Percentiles rank a stretch among this genome's conserved stretches.
These are phyloP conservation scores for Peziza echinospora DNA, from an alignment of 495 filamentous ascomycete species.

Conservation along the genomic window DNA sequence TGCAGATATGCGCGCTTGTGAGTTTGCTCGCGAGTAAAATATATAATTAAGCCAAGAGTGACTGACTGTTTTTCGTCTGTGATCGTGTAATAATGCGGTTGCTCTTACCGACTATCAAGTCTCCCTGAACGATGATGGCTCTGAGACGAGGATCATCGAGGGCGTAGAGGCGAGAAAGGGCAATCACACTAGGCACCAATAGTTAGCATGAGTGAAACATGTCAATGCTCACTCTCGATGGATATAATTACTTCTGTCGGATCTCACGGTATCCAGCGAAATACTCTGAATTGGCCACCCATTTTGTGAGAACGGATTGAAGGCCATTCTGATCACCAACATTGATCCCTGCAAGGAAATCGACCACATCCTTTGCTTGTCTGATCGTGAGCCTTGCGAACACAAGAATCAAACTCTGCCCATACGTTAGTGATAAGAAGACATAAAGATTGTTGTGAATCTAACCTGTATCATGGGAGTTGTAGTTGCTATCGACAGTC, in stretches of 20 bases:
- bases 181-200: slow-evolving; percentile 63
- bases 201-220: too few relatives aligned
- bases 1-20: too few relatives aligned
- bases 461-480: slow-evolving; percentile 56
- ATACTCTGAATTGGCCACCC: slow-evolving; percentile 87
- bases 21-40: too few relatives aligned
- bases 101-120: slow-evolving; percentile 60
- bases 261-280: slow-evolving; percentile 96
- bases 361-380: slow-evolving; percentile 70
- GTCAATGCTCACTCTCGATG: too few relatives aligned
- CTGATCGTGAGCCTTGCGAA: slow-evolving; percentile 76
- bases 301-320: slow-evolving; percentile 73
- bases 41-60: too few relatives aligned
- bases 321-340: slow-evolving; percentile 56
- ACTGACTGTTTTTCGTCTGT: slow-evolving; percentile 48
- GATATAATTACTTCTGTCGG: slow-evolving; percentile 74
- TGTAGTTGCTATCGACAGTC: slow-evolving; percentile 56
- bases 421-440: neutral
- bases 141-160: slow-evolving; percentile 63
- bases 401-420: slow-evolving; percentile 65
- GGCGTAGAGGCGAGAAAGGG: slow-evolving; percentile 68
- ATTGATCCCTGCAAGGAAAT: slow-evolving; percentile 68
- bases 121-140: slow-evolving; percentile 69
- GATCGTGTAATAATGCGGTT: slow-evolving; percentile 85
- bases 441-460: neutral